Evolutionary conservation across 495 filamentous ascomycete species (phyloP).

Genomic region (Penicillium pancosmium): DNA sequence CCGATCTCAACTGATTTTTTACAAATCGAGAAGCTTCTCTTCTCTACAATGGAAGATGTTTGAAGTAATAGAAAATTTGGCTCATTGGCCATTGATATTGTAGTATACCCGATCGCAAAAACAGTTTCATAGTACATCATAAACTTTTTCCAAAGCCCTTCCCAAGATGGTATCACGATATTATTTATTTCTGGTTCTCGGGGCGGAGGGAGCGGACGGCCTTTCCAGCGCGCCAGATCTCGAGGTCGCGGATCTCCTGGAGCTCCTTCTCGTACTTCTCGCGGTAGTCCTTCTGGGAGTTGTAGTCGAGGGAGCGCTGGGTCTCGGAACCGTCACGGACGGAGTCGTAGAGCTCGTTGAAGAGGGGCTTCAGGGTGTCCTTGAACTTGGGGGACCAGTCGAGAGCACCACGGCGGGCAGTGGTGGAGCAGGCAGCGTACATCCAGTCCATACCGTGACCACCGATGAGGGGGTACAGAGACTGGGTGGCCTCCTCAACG

Average conservation of each 20-base stretch:
- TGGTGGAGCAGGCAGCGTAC: conserved; percentile 99
- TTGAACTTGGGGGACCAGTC: conserved; percentile 97
- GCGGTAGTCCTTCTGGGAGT: conserved; percentile 90
- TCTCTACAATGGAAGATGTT: conserved; percentile 4
- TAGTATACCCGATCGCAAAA: conserved; percentile 30
- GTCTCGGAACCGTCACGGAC: conserved; percentile 91
- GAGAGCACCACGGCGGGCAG: conserved; percentile 95
- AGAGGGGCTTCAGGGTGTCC: conserved; percentile 95
- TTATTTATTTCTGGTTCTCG: conserved; percentile 84
- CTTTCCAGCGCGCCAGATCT: conserved; percentile 99
- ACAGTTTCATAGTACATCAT: conserved; percentile 49
- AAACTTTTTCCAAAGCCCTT: conserved; percentile 40
- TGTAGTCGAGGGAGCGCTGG: conserved; percentile 90
- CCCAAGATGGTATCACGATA: conserved; percentile 32
- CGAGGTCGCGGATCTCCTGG: conserved; percentile 91
- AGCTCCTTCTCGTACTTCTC: conserved; percentile 96
- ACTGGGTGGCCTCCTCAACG: conserved; percentile 98
- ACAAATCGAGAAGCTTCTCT: neutral
- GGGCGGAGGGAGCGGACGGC: conserved; percentile 86
- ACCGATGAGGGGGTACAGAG: conserved; percentile 94
- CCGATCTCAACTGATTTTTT: neutral
- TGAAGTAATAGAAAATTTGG: conserved; percentile 6
- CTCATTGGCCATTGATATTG: conserved; percentile 20
- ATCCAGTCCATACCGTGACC: conserved; percentile 99
- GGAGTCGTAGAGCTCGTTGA: conserved; percentile 92